Percentiles rank a stretch among this genome's conserved stretches.
These are phyloP conservation scores for Suillus subaureus DNA, from an alignment of 768 basidiomycete genomes.

Conservation along the genomic window DNA sequence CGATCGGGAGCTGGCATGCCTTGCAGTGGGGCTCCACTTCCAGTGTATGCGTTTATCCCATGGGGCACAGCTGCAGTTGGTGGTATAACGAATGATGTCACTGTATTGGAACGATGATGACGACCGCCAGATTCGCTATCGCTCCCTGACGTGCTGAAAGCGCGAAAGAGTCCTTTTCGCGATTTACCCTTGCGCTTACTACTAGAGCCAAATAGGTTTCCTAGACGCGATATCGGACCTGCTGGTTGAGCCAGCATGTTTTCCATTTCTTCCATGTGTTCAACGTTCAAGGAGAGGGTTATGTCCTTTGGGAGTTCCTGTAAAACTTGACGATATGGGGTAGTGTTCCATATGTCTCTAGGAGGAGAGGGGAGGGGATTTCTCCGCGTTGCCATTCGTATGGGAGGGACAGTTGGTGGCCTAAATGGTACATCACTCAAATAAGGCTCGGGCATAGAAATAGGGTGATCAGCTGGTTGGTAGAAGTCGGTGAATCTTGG, in stretches of 20 bases:
- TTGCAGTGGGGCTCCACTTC: conserved; percentile 5
- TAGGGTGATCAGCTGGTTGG: conserved; percentile 17
- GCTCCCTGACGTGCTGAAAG: conserved; percentile 36
- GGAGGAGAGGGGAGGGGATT: conserved; percentile 73
- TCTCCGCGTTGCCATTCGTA: conserved; percentile 5
- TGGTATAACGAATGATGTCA: conserved; percentile 28
- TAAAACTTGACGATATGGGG: conserved; percentile 59
- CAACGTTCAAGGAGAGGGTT: conserved; percentile 22
- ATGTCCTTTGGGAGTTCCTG: conserved; percentile 49
- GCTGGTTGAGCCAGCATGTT: conserved; percentile 18
- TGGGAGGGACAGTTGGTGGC: conserved; percentile 16
- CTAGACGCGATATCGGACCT: conserved; percentile 25
- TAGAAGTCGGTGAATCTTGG: conserved; percentile 33
- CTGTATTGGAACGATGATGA: conserved; percentile 22
- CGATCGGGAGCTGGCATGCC: conserved; percentile 24
- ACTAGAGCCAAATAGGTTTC: conserved; percentile 28
- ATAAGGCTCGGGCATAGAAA: conserved; percentile 5
- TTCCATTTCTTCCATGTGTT: conserved; percentile 12
- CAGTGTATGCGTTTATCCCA: conserved; percentile 13
- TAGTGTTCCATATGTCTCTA: conserved; percentile 55
- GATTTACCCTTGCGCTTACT: conserved; percentile 38
- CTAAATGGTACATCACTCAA: conserved; percentile 8
- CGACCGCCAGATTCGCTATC: conserved; percentile 21
- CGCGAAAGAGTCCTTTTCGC: conserved; percentile 47
- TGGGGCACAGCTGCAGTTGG: conserved; percentile 1